Conservation (phyloP, 805 yeast genomes). For the Candida taoyuanica region DNA sequence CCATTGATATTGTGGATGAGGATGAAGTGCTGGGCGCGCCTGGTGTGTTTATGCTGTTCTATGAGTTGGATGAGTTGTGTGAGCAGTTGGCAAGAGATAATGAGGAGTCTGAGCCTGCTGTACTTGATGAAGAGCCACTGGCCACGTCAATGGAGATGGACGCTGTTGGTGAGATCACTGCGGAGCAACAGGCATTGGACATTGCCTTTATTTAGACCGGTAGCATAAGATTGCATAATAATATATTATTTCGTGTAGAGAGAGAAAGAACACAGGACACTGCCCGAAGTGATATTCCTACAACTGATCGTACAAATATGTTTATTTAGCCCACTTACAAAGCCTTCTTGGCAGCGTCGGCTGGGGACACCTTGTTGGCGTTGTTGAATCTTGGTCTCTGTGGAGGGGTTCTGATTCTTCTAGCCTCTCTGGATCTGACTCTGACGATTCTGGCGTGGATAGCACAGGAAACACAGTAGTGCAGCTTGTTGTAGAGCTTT, state of each 20-base stretch:
- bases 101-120: constrained; percentile 2
- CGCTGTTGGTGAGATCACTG: constrained; percentile 5
- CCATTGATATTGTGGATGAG: constrained; percentile 74
- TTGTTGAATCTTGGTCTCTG: constrained; percentile 97
- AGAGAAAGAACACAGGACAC: too few relatives aligned
- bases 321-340: constrained; percentile 31
- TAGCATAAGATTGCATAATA: neutral
- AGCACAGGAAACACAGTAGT: constrained; percentile 99
- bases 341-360: constrained; percentile 96
- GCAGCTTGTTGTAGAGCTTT: constrained; percentile 98
- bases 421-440: constrained; percentile 98
- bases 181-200: constrained; percentile 6
- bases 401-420: constrained; percentile 99
- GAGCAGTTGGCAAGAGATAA: constrained; percentile 15
- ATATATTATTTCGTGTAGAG: too few relatives aligned
- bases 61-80: constrained; percentile 51
- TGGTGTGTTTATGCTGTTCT: constrained; percentile 91
- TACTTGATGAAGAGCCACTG: neutral
- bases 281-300: too few relatives aligned
- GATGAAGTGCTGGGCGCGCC: constrained; percentile 75
- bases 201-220: constrained; percentile 4
- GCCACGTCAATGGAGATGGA: too few relatives aligned
- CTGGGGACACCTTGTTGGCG: constrained; percentile 94
- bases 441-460: constrained; percentile 99
- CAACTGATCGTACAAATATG: neutral